These are phyloP conservation scores for Sabuloglossum arenarium DNA, from an alignment of 495 filamentous ascomycete species.

Conservation along the genomic window DNA sequence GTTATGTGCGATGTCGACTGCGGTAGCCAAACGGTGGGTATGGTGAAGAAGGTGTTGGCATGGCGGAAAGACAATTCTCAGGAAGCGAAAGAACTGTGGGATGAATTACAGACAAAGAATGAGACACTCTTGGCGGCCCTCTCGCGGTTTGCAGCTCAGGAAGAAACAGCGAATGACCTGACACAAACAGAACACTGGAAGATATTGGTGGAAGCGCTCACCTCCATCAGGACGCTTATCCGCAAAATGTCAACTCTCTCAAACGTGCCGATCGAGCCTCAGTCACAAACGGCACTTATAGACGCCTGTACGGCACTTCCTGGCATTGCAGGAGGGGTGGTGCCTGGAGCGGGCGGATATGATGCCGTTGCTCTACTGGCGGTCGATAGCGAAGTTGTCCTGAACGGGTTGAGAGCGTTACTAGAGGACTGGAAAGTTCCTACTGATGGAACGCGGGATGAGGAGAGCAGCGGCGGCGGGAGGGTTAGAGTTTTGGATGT, in stretches of 20 bases:
- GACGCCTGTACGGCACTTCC: constrained; percentile 49
- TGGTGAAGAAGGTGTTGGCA: constrained; percentile 76
- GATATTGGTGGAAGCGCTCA: constrained; percentile 18
- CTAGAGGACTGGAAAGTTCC: constrained; percentile 39
- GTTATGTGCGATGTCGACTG: constrained; percentile 94
- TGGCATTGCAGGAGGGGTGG: constrained; percentile 78
- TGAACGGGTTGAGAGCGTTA: constrained; percentile 37
- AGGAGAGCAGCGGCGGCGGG: constrained; percentile 30
- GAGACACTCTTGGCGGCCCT: constrained; percentile 46
- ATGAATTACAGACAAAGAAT: constrained; percentile 49
- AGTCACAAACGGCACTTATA: constrained; percentile 61
- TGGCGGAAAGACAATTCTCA: constrained; percentile 53
- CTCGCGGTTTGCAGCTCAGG: constrained; percentile 16
- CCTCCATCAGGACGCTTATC: constrained; percentile 36
- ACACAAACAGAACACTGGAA: background rate
- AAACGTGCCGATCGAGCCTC: constrained; percentile 79
- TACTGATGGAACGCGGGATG: constrained; percentile 16
- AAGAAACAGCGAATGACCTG: constrained; percentile 5
- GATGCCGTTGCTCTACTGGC: constrained; percentile 76
- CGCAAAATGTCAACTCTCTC: constrained; percentile 52
- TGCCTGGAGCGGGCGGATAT: constrained; percentile 85
- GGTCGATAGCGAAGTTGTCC: constrained; percentile 47
- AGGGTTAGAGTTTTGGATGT: constrained; percentile 60
- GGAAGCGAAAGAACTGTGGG: constrained; percentile 52
- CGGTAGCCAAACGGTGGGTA: constrained; percentile 76